These are phyloP conservation scores for Brassica napus DNA, from an alignment of 345 rosid genomes.

Conservation along the genomic window DNA sequence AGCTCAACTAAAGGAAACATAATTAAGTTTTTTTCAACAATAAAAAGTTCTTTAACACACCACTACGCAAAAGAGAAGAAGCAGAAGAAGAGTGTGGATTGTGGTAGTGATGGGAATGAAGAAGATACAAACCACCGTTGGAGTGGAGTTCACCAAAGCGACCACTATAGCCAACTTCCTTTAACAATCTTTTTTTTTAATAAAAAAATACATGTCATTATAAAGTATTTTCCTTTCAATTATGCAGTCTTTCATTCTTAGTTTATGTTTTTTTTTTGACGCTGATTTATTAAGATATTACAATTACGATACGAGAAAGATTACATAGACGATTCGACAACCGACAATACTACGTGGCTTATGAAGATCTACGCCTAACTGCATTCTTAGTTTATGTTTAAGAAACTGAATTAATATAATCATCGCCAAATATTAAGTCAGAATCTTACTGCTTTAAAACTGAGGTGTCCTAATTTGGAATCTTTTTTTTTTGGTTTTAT, in stretches of 20 bases:
- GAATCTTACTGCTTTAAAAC: neutral
- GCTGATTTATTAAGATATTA: no score
- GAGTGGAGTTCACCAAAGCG: conserved; percentile 41
- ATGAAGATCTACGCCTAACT: no score
- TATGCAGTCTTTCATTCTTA: conserved; percentile 6
- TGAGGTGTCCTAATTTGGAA: neutral
- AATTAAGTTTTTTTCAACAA: neutral
- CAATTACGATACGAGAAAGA: no score
- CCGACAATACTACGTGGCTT: no score
- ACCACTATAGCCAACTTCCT: conserved; percentile 30
- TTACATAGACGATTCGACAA: no score
- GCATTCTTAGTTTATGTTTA: neutral
- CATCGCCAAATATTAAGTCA: neutral
- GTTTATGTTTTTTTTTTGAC: neutral
- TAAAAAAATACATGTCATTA: neutral
- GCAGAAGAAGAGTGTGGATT: conserved; percentile 5
- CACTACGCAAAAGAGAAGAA: conserved; percentile 1
- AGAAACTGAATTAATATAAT: neutral
- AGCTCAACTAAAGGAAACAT: neutral
- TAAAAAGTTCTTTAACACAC: neutral
- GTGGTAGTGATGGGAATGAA: conserved; percentile 31
- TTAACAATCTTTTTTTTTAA: neutral
- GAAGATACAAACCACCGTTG: conserved; percentile 17
- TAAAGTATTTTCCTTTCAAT: neutral
- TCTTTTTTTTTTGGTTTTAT: neutral